phyloP scores from a whole-genome alignment of 805 yeast species.

The Suhomyces prunicola region DNA sequence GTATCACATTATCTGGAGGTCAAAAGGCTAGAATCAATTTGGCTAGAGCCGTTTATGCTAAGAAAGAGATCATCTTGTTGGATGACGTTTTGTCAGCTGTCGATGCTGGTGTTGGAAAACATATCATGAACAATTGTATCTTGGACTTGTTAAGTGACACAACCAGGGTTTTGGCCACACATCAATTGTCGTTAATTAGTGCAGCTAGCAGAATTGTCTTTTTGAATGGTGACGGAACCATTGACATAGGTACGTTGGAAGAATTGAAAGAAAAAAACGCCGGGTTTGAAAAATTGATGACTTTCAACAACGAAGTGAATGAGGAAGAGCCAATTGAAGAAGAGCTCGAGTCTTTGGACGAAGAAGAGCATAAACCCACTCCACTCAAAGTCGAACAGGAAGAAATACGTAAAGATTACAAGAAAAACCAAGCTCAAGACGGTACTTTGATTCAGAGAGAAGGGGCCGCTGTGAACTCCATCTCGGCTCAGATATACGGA shows the following conservation, averaged over 20 bases:
- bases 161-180: conserved; percentile 38
- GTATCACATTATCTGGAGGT: conserved; percentile 85
- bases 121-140: conserved; percentile 68
- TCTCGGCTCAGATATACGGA: conserved; percentile 29
- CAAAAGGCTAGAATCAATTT: conserved; percentile 78
- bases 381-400: conserved; percentile 28
- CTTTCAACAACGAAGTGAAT: conserved; percentile 25
- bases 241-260: conserved; percentile 28
- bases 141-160: conserved; percentile 47
- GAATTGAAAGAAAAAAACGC: conserved; percentile 13
- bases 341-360: conserved; percentile 7
- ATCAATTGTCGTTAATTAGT: conserved; percentile 30
- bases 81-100: conserved; percentile 86
- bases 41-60: conserved; percentile 74
- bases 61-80: conserved; percentile 61
- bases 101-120: conserved; percentile 83
- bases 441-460: conserved; percentile 15
- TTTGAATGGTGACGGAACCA: conserved; percentile 27
- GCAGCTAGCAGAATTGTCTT: neutral
- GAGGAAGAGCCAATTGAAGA: conserved; percentile 8
- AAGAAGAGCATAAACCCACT: neutral
- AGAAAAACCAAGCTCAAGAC: conserved; percentile 16
- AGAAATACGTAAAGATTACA: conserved; percentile 30
- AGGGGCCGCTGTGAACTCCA: conserved; percentile 21
- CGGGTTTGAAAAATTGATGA: conserved; percentile 5